A percentile compares a stretch with the other conserved stretches of the same genome.
Conservation (phyloP, 2,329 filamentous ascomycete species). For the Claviceps africana region DNA sequence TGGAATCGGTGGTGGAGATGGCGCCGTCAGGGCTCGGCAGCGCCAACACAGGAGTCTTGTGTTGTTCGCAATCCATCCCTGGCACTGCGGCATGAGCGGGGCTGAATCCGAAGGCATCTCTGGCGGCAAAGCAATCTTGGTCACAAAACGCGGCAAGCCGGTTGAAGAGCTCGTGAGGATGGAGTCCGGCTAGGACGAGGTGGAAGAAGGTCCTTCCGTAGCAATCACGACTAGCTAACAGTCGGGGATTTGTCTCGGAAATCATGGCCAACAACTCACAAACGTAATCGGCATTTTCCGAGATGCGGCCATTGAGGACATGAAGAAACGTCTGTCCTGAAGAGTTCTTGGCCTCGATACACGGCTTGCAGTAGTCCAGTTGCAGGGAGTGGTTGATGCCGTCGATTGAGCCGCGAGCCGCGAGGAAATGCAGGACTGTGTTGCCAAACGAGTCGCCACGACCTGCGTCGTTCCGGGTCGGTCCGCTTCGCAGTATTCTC, state of each 20-base stretch:
- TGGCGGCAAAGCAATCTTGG: conserved; percentile 18
- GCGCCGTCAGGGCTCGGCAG: conserved; percentile 1
- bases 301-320: conserved; percentile 24
- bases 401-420: conserved; percentile 18
- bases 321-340: conserved; percentile 37
- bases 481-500: conserved; percentile 7
- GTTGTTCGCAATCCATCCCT: conserved; percentile 1
- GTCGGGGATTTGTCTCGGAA: conserved; percentile 12
- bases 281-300: conserved; percentile 16
- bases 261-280: conserved; percentile 14
- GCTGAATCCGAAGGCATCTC: conserved; percentile 34
- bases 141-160: conserved; percentile 23
- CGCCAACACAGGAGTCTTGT: conserved; percentile 4
- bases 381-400: conserved; percentile 16
- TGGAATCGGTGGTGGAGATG: conserved; percentile 3
- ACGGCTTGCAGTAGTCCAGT: conserved; percentile 6
- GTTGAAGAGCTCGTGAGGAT: conserved; percentile 15
- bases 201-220: conserved; percentile 43
- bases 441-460: conserved; percentile 31
- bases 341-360: conserved; percentile 23
- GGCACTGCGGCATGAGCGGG: conserved; percentile 8
- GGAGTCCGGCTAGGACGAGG: conserved; percentile 15
- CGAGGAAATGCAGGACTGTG: conserved; percentile 32
- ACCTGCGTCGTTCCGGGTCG: conserved; percentile 6
- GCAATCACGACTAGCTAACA: conserved; percentile 25